These are phyloP conservation scores for Diaporthe amygdali DNA, from an alignment of 2,329 filamentous ascomycete species.

Conservation along the genomic window DNA sequence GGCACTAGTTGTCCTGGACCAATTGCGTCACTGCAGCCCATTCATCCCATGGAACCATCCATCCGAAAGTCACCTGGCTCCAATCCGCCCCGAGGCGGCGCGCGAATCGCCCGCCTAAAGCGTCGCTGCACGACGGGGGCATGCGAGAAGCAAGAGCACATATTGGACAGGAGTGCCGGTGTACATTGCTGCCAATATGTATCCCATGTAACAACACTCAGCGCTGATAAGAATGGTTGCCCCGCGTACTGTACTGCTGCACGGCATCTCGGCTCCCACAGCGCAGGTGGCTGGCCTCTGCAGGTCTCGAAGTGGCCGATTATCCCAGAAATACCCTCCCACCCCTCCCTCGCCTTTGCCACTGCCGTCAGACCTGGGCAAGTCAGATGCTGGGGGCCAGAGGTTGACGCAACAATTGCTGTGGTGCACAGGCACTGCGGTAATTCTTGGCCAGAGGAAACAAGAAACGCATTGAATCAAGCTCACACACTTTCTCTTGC, in stretches of 20 bases:
- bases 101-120: background rate
- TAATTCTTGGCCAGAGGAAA: background rate
- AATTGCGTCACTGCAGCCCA: slow-evolving; percentile 2
- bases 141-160: background rate
- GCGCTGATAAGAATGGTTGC: background rate
- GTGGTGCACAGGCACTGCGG: slow-evolving; percentile 8
- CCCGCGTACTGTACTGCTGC: background rate
- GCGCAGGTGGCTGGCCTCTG: background rate
- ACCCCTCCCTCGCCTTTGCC: background rate
- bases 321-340: slow-evolving; percentile 8
- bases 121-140: background rate
- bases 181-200: background rate
- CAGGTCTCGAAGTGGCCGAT: slow-evolving; percentile 5
- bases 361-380: slow-evolving; percentile 4
- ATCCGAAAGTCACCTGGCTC: slow-evolving; percentile 4
- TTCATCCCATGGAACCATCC: background rate
- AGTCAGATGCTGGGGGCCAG: slow-evolving; percentile 4
- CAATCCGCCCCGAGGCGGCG: background rate
- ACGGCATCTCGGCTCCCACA: slow-evolving; percentile 13
- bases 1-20: background rate
- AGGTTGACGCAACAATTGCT: slow-evolving; percentile 8
- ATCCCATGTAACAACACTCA: background rate
- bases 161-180: background rate
- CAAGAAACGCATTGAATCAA: slow-evolving; percentile 13
- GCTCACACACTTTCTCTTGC: background rate